Evolutionary conservation across 177 flowering plant species (phyloP).

Genomic region (Vitis hybrid): DNA sequence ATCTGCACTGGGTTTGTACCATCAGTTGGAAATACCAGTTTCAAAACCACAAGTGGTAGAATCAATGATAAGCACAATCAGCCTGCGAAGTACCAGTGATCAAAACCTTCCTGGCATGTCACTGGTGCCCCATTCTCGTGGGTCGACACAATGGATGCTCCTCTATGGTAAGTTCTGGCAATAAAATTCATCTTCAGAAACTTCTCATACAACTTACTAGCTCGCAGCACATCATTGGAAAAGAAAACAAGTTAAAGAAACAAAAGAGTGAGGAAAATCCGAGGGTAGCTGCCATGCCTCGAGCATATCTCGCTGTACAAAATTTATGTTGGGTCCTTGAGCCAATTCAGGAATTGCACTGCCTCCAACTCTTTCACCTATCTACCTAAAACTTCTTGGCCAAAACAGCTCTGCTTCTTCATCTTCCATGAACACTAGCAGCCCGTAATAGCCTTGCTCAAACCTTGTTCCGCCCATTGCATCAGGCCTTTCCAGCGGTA

Average conservation of each 20-base stretch:
- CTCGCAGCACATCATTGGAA: neutral
- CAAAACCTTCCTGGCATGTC: too few species aligned
- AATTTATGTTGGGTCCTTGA: conserved; percentile 27
- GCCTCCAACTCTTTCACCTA: conserved; percentile 13
- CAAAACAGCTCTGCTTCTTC: conserved; percentile 57
- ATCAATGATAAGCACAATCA: too few species aligned
- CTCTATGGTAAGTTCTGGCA: too few species aligned
- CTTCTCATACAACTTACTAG: neutral
- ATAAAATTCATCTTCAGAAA: neutral
- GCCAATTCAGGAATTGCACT: conserved; percentile 18
- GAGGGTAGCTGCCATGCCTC: too few species aligned
- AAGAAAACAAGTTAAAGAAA: neutral
- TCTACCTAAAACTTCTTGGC: conserved; percentile 84
- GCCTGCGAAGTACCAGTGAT: too few species aligned
- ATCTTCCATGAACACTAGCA: conserved; percentile 53
- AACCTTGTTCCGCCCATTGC: conserved; percentile 48
- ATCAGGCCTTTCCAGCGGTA: conserved; percentile 27
- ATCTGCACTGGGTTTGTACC: too few species aligned
- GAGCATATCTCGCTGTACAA: conserved; percentile 32
- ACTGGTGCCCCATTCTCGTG: too few species aligned
- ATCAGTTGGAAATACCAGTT: too few species aligned
- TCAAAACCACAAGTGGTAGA: too few species aligned
- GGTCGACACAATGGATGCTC: too few species aligned
- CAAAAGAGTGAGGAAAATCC: too few species aligned
- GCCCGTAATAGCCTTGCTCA: conserved; percentile 44